A percentile compares a stretch with the other conserved stretches of the same genome.
Conservation (phyloP, 164 flowering plant genomes). For the Paratinospora sagittata region DNA sequence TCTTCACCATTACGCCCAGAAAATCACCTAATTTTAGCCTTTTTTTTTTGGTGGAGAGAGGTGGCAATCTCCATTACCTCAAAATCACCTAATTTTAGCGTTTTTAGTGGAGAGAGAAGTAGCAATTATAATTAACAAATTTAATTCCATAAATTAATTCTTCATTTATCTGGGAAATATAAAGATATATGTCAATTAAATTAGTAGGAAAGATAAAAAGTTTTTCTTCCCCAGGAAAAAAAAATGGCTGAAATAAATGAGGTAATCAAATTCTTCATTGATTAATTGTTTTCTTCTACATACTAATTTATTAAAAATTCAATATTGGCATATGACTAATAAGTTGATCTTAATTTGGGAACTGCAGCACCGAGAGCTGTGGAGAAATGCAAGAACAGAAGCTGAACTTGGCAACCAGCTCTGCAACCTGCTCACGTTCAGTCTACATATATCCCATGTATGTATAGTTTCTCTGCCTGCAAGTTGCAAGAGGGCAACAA, state of each 20-base stretch:
- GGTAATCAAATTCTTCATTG: background rate
- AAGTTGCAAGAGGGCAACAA: background rate
- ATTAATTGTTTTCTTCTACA: background rate
- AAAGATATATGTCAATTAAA: no score
- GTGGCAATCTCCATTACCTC: no score
- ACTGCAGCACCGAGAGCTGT: constrained; percentile 70
- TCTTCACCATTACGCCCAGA: no score
- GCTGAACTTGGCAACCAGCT: constrained; percentile 22
- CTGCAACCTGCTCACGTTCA: constrained; percentile 13
- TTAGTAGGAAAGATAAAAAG: no score
- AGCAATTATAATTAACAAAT: no score
- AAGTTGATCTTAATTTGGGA: background rate
- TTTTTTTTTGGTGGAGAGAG: no score
- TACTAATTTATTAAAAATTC: background rate
- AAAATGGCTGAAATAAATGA: background rate
- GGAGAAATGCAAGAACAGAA: constrained; percentile 73
- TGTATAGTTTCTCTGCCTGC: background rate
- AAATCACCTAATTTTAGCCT: no score
- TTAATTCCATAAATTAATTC: no score
- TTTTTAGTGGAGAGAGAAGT: no score
- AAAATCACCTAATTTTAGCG: no score
- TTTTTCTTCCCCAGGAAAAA: no score
- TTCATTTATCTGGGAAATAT: no score
- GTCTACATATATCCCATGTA: background rate
- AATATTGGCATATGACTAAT: background rate